Percentiles rank a stretch among this genome's conserved stretches.
These are phyloP conservation scores for Diplodia scrobiculata DNA, from an alignment of 2,329 filamentous ascomycete genomes.

Conservation along the genomic window DNA sequence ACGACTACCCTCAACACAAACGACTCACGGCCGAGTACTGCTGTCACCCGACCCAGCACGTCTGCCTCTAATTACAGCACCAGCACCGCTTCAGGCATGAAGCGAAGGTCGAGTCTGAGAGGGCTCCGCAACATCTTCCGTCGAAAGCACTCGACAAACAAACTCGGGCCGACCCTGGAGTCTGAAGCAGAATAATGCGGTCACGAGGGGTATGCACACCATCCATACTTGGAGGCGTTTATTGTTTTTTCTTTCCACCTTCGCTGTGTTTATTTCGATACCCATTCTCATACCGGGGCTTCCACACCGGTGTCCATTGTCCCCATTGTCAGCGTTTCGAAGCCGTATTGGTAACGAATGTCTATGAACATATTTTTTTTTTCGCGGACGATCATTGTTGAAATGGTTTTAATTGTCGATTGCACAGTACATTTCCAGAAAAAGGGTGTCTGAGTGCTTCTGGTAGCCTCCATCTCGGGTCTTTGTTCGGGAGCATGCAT, in stretches of 20 bases:
- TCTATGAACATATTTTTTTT: constrained; percentile 20
- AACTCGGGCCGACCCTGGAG: constrained; percentile 27
- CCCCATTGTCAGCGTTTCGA: constrained; percentile 14
- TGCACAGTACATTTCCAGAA: constrained; percentile 5
- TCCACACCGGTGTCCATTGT: not conserved
- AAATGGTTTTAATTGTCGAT: constrained; percentile 2
- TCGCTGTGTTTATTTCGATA: constrained; percentile 26
- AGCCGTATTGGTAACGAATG: constrained; percentile 25
- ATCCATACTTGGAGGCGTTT: constrained; percentile 6
- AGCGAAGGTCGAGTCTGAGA: constrained; percentile 19
- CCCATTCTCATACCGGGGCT: constrained; percentile 20
- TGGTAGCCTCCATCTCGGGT: not conserved
- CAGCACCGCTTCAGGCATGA: not conserved
- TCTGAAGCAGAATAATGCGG: constrained; percentile 21
- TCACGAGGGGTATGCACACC: not conserved
- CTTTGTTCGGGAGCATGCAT: constrained; percentile 11
- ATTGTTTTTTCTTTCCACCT: not conserved
- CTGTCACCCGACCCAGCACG: constrained; percentile 20
- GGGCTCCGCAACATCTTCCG: constrained; percentile 25
- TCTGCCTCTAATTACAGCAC: constrained; percentile 27
- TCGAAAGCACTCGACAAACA: constrained; percentile 20
- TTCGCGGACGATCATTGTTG: constrained; percentile 7
- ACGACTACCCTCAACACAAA: constrained; percentile 25
- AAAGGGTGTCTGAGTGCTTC: constrained; percentile 12
- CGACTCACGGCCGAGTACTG: constrained; percentile 22